Base-by-base conservation (phyloP, 1,284 basidiomycete species). In the Apiotrichum siamense region DNA sequence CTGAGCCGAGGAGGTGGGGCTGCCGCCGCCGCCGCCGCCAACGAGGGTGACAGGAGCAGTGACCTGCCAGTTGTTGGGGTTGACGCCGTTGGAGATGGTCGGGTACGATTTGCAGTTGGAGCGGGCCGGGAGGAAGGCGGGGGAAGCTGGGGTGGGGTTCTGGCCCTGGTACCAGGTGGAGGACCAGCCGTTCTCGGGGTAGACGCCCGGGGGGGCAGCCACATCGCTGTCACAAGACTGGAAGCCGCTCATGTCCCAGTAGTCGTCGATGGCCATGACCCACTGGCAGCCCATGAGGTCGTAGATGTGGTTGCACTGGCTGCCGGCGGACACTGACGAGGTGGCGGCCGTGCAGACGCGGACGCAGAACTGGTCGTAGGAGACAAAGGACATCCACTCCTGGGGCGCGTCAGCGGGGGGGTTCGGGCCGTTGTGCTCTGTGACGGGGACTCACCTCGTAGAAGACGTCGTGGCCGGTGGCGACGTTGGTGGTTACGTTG, bases 311-410 rank as follows among this genome's bases (percentile, higher is more conserved):
- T 74, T 64, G 59, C 69, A 73, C 57, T 64, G 59, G 27, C 50
- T 44, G 42, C 62, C 63, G 21, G 64, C 63, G 33, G 67, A 58
- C 53, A 66, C 67, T 38, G 65, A 69, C 18, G 61, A 60, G 58
- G 65, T 66, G 49, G 69, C 66, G 50, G 70, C 55, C 45, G 68
- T 75, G 55, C 74, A 76, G 61, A 75, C 67, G 51, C 75, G 69
- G 39, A 72, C 61, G 60, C 75, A 76, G 69, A 74, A 76, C 52
- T 72, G 60, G 59, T 70, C 60, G 63, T 69, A 69, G 7, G 71
- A 66, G 60, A 73, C 67, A 62, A 70, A 75, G 63, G 63, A 66
- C 71, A 73, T 78, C 77, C 77, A 78, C 61, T 79, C n/a, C n/a
- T n/a, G n/a, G n/a, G n/a, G n/a, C n/a, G n/a, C n/a, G n/a, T n/a